Conservation (phyloP, 352 stramenopile species). For the Globisporangium ultimum region DNA sequence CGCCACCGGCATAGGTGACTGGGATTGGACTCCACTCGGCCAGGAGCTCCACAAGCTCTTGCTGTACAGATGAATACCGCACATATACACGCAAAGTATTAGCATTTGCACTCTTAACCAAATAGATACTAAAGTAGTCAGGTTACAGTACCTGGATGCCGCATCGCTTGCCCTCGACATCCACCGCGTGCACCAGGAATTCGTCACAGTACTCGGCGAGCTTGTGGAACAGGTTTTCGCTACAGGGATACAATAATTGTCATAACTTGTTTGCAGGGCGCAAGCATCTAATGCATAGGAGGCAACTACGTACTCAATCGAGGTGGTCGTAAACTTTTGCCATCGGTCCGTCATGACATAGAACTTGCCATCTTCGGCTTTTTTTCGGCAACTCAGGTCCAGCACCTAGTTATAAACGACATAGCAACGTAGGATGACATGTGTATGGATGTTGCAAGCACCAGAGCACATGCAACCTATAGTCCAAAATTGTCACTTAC, state of each 20-base stretch:
- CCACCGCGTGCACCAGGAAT: constrained; percentile 98
- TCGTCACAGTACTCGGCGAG: constrained; percentile 94
- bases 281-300: neutral
- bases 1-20: constrained; percentile 97
- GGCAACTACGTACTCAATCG: constrained; percentile 60
- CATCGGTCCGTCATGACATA: constrained; percentile 97
- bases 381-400: constrained; percentile 95
- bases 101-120: too few species aligned
- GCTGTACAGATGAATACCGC: constrained; percentile 24
- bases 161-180: constrained; percentile 96
- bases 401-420: constrained; percentile 62
- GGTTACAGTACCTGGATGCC: constrained; percentile 81
- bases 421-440: too few species aligned
- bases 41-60: constrained; percentile 94
- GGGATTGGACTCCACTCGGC: constrained; percentile 90
- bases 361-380: constrained; percentile 81
- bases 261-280: too few species aligned
- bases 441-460: neutral
- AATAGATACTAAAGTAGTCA: too few species aligned
- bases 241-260: constrained; percentile 16
- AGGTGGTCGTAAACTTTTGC: constrained; percentile 95
- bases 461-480: neutral
- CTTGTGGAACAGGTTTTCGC: constrained; percentile 80
- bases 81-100: neutral
- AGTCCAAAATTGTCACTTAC: constrained; percentile 16